phyloP scores from a whole-genome alignment of 116 monocot species.

The Cymodocea nodosa region DNA sequence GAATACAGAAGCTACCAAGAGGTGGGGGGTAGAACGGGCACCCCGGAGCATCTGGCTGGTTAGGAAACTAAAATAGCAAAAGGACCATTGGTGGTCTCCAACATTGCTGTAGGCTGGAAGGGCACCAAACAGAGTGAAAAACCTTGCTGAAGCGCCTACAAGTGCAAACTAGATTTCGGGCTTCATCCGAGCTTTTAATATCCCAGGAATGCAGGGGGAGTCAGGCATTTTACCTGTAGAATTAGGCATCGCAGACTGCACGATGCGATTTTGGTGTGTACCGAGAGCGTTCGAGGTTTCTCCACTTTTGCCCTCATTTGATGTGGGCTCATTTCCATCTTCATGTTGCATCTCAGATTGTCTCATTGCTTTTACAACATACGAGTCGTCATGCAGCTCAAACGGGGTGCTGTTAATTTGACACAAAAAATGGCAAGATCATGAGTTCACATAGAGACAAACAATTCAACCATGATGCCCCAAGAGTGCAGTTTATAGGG shows the following conservation, averaged over 20 bases:
- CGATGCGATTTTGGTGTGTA: constrained; percentile 25
- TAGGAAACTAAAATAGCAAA: too few relatives aligned
- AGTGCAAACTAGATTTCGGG: too few relatives aligned
- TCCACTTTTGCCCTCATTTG: constrained; percentile 24
- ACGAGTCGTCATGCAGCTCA: constrained; percentile 79
- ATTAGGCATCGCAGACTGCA: constrained; percentile 17
- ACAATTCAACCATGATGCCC: too few relatives aligned
- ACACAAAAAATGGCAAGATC: neutral
- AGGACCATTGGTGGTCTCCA: too few relatives aligned
- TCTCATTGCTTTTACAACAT: constrained; percentile 76
- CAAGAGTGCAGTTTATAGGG: too few relatives aligned
- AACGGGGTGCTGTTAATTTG: constrained; percentile 67
- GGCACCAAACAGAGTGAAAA: too few relatives aligned
- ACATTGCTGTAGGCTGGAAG: too few relatives aligned
- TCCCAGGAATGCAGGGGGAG: constrained; percentile 68
- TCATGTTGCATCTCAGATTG: constrained; percentile 34
- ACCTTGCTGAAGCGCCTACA: too few relatives aligned
- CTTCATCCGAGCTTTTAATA: constrained; percentile 40
- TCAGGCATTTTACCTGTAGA: constrained; percentile 17
- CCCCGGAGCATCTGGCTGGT: too few relatives aligned
- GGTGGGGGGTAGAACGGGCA: too few relatives aligned
- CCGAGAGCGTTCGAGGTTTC: constrained; percentile 21
- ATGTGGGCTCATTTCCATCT: constrained; percentile 9
- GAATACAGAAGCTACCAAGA: too few relatives aligned
- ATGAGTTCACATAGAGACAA: too few relatives aligned